A percentile compares a stretch with the other conserved stretches of the same genome.
Conservation (phyloP, 1,139 yeast species). For the Candida pseudoviswanathii region DNA sequence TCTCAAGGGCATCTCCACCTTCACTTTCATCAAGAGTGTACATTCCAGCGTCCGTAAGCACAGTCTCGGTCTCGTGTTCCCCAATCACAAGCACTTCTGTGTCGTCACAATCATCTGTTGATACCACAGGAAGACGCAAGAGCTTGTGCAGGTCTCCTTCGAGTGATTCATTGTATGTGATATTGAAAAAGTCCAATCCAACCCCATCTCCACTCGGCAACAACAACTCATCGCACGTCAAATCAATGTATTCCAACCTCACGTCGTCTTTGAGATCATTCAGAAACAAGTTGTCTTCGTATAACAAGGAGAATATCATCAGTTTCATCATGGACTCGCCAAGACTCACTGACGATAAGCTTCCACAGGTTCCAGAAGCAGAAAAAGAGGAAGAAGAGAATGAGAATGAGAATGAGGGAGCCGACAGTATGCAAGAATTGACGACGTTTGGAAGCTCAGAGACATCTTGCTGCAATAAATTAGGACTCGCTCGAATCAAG, state of each 20-base stretch:
- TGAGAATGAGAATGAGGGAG: background rate
- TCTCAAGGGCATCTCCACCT: background rate
- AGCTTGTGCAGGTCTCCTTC: constrained; percentile 7
- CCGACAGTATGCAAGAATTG: constrained; percentile 12
- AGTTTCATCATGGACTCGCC: constrained; percentile 19
- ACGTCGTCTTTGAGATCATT: constrained; percentile 18
- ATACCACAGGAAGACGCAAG: background rate
- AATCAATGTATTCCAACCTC: constrained; percentile 19
- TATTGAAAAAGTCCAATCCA: constrained; percentile 8
- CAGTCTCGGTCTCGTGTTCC: background rate
- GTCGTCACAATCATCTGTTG: background rate
- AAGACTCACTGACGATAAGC: constrained; percentile 26
- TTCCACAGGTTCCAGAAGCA: constrained; percentile 14
- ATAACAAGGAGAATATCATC: constrained; percentile 11
- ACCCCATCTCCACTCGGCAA: background rate
- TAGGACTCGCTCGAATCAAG: constrained; percentile 1
- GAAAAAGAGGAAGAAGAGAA: constrained; percentile 1
- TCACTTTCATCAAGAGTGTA: background rate
- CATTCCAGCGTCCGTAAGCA: too few species aligned
- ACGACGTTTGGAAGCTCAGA: constrained; percentile 9
- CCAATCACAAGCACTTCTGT: background rate
- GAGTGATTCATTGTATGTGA: constrained; percentile 10
- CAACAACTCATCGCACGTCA: constrained; percentile 3
- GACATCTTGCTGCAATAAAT: background rate
- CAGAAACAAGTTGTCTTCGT: constrained; percentile 12